Base-by-base conservation (phyloP, 202 grass and related monocot species). In the Hordeum pubiflorum region DNA sequence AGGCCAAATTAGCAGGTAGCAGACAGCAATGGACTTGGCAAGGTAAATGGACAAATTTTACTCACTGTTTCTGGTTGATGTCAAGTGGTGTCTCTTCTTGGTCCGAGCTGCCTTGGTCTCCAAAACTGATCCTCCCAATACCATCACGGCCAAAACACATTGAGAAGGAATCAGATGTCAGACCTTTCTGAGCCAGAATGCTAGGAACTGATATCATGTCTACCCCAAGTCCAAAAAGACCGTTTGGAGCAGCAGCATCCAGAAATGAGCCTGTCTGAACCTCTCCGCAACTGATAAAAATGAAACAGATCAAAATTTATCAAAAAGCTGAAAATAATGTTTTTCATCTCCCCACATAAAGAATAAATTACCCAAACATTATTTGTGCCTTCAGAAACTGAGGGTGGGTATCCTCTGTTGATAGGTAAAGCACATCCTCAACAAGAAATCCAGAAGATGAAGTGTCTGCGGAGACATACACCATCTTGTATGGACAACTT, bases 401-500 rank as follows among this genome's bases (percentile, higher is more conserved):
- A 44, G 87, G 80, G 29, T 9, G 56, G 23, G 23, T 10, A 80
- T 91, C 89, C 20, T 97, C 91, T 3, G 91, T 91, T 75, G 72
- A 88, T 66, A 97, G 76, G 74, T 93, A 89, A 81, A 97, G 84
- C 54, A 93, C 74, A 63, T 97, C 94, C 68, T 97, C 87, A 6
- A 97, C 80, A 62, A 97, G 77, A 93, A 97, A 87, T 62, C 94
- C 94, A 68, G 91, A 93, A 75, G 94, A 97, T 75, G 94, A 97
- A 17, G 94, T 97, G 59, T 87, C 89, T 22, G 82, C 84, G 1
- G 91, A 97, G 48, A 93, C 89, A 86, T 97, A 97, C 27, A 84
- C 69, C 70, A 93, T 91, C 69, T 83, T 86, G 76, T 97, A 97
- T 65, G 94, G 89, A 73, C 94, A 97, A 50, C 74, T 87, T 17